Percentiles rank a stretch among this genome's conserved stretches.
These are phyloP conservation scores for Aspergillus olivimuriae DNA, from an alignment of 495 filamentous ascomycete species.

Conservation along the genomic window DNA sequence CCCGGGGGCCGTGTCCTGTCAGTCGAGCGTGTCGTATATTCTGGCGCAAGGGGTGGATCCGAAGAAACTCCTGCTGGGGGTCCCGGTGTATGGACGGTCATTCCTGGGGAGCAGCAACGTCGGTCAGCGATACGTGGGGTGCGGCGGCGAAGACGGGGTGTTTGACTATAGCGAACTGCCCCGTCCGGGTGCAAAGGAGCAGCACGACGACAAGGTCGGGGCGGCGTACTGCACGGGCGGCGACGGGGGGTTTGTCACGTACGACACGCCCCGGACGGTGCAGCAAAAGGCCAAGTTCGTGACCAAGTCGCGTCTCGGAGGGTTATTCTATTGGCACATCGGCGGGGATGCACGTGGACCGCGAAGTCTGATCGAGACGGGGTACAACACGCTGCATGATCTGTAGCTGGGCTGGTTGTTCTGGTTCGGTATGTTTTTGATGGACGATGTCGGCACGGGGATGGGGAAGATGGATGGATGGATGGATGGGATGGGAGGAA, in stretches of 20 bases:
- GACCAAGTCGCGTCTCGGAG: constrained; percentile 68
- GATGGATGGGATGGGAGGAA: neutral
- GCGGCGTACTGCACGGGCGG: constrained; percentile 75
- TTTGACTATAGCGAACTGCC: constrained; percentile 81
- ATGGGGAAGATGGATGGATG: too few species aligned
- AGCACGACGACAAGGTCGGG: constrained; percentile 58
- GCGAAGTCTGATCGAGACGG: constrained; percentile 68
- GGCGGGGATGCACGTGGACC: constrained; percentile 64
- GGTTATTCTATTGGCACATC: constrained; percentile 91
- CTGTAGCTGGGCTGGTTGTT: constrained; percentile 18
- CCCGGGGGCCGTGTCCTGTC: constrained; percentile 51
- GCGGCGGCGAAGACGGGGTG: constrained; percentile 69
- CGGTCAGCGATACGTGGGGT: constrained; percentile 56
- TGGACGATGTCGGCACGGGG: too few species aligned
- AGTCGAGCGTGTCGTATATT: constrained; percentile 61
- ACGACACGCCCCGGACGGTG: constrained; percentile 82
- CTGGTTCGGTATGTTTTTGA: too few species aligned
- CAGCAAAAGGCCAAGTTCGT: constrained; percentile 77
- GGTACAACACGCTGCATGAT: constrained; percentile 64
- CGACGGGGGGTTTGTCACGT: constrained; percentile 81
- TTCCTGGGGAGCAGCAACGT: constrained; percentile 62
- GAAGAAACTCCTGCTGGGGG: constrained; percentile 70
- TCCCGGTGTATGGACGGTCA: constrained; percentile 76
- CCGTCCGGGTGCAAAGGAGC: constrained; percentile 60
- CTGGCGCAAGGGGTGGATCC: constrained; percentile 59